Evolutionary conservation across 176 grass and related monocot species (phyloP), one percentile per base, ranked within the genome.

Genomic region (Avena insularis): DNA sequence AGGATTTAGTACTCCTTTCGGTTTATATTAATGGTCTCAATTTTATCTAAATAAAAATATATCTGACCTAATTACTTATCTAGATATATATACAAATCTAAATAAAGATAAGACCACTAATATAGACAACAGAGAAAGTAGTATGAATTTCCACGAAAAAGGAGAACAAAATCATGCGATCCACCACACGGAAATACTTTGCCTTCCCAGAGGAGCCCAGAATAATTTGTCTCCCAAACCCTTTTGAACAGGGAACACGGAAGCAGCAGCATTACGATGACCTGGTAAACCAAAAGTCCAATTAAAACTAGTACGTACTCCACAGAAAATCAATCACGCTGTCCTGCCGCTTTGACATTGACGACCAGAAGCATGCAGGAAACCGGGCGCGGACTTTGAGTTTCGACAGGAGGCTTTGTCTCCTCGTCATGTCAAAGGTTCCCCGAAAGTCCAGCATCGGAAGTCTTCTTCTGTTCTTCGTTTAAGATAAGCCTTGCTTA

Each of bases 341-440:
- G 78, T 77, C 58, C 12, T 0, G 17, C 48, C 55, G 46, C 65
- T 79, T 71, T 55, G 14, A 29, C n/a, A 6, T 35, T 35, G 33
- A 35, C 33, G 20, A 66, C n/a, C 70, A 47, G 16, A 20, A 77
- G 71, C 58, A 79, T 12, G 48, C 58, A 79, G 11, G 48, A 43
- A 8, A 71, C 10, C 51, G 9, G 35, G 5, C 78, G 11, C 43
- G 6, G 36, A 6, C 21, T 77, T 16, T 7, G 80, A 60, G 80
- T 46, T 77, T 14, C 12, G 45, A 47, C 35, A 23, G 0, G 4
- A 17, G 53, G 0, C 75, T 80, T 48, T 85, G 75, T 71, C 46
- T 53, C 67, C 77, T 62, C 35, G 61, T 77, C 86, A 82, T 81
- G 13, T 62, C 68, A 59, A 68, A 67, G 89, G 69, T 91, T 76